Evolutionary conservation across 495 filamentous ascomycete species (phyloP).

Genomic region (Aspergillus baeticus): DNA sequence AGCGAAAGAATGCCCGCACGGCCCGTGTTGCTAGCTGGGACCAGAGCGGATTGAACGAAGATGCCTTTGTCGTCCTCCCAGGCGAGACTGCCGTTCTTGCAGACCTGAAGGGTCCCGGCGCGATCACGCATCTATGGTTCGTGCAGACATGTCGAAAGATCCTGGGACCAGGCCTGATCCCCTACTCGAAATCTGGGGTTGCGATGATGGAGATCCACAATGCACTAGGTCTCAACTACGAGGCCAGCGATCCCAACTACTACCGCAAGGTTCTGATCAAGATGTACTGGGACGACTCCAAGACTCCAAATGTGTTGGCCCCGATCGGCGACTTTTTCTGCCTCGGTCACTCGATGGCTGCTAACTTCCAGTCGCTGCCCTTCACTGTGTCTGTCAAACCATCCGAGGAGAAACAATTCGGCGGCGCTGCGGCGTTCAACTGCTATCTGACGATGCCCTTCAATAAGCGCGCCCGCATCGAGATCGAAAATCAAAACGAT

Average conservation of each 20-base stretch:
- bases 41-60: slow-evolving; percentile 23
- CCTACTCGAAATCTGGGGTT: slow-evolving; percentile 24
- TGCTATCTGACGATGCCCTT: slow-evolving; percentile 25
- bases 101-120: slow-evolving; percentile 17
- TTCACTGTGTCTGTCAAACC: slow-evolving; percentile 23
- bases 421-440: slow-evolving; percentile 22
- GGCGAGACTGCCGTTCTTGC: slow-evolving; percentile 20
- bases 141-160: slow-evolving; percentile 22
- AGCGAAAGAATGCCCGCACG: slow-evolving; percentile 5
- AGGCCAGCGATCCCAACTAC: slow-evolving; percentile 25
- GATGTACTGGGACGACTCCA: slow-evolving; percentile 21
- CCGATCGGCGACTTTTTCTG: slow-evolving; percentile 26
- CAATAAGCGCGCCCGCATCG: slow-evolving; percentile 22
- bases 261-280: slow-evolving; percentile 27
- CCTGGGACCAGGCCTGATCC: slow-evolving; percentile 22
- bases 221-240: slow-evolving; percentile 24
- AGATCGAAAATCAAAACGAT: slow-evolving; percentile 22
- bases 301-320: slow-evolving; percentile 21
- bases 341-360: slow-evolving; percentile 21
- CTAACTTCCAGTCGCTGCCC: slow-evolving; percentile 24
- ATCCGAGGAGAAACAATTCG: slow-evolving; percentile 23
- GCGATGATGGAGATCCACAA: slow-evolving; percentile 25
- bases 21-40: slow-evolving; percentile 24
- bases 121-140: slow-evolving; percentile 15
- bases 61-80: slow-evolving; percentile 23